Evolutionary conservation across 495 filamentous ascomycete species (phyloP).

Genomic region (Diplogelasinospora grovesii): DNA sequence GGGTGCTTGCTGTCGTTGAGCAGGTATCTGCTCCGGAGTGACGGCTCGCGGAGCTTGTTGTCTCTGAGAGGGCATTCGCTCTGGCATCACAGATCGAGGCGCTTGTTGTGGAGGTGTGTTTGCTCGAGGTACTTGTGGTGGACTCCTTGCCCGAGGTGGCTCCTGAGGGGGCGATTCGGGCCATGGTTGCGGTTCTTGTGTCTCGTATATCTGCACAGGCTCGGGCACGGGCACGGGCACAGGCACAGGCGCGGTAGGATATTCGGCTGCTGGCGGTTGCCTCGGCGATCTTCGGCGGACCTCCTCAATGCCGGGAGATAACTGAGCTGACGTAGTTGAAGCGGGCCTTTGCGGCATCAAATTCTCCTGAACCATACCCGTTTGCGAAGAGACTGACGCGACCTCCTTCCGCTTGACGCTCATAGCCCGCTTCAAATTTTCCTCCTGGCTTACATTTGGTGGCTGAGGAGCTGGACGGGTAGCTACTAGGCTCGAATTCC

Average conservation of each 20-base stretch:
- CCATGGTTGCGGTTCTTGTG: not conserved
- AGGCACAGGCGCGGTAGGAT: too few species aligned
- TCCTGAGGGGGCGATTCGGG: not conserved
- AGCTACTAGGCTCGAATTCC: slow-evolving; percentile 22
- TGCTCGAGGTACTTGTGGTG: too few species aligned
- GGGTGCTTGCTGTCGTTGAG: not conserved
- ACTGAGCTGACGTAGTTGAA: slow-evolving; percentile 30
- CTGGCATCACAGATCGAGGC: too few species aligned
- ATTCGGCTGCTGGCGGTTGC: slow-evolving; percentile 2
- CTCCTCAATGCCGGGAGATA: slow-evolving; percentile 39
- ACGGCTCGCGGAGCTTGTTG: not conserved
- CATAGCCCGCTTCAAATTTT: slow-evolving; percentile 27
- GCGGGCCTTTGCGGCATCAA: slow-evolving; percentile 15
- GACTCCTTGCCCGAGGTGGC: not conserved
- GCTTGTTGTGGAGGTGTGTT: too few species aligned
- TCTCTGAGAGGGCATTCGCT: not conserved
- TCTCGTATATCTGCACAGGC: not conserved
- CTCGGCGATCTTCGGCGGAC: slow-evolving; percentile 37
- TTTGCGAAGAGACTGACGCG: slow-evolving; percentile 17
- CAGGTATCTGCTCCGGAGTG: too few species aligned
- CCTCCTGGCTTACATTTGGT: slow-evolving; percentile 18
- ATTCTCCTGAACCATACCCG: slow-evolving; percentile 1
- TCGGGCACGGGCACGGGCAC: not conserved
- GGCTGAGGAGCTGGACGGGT: slow-evolving; percentile 34
- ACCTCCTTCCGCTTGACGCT: slow-evolving; percentile 41